These are phyloP conservation scores for Penicillium psychrofluorescens DNA, from an alignment of 495 filamentous ascomycete genomes.

Conservation along the genomic window DNA sequence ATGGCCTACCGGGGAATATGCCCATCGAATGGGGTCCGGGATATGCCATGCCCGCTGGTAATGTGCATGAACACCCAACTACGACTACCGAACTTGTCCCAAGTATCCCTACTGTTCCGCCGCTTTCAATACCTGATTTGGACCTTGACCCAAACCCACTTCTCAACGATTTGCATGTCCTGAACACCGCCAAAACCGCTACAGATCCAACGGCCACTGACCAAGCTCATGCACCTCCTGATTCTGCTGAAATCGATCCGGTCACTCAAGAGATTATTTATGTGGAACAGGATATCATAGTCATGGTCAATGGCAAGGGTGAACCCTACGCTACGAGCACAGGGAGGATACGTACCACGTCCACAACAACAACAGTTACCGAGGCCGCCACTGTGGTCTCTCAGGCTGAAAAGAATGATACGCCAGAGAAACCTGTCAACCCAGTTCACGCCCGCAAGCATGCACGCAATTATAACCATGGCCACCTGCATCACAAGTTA, in stretches of 20 bases:
- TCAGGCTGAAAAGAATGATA: constrained; percentile 14
- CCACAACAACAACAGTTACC: constrained; percentile 7
- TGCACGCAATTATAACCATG: constrained; percentile 15
- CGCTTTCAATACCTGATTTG: constrained; percentile 3
- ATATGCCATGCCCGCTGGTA: constrained; percentile 30
- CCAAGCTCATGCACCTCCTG: constrained; percentile 14
- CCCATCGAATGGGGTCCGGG: constrained; percentile 44
- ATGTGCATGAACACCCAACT: constrained; percentile 4
- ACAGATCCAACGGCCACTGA: constrained; percentile 7
- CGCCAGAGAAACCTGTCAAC: constrained; percentile 3
- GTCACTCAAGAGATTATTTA: constrained; percentile 30
- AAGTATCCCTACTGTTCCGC: constrained; percentile 2
- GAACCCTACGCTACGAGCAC: constrained; percentile 17
- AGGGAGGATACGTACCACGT: constrained; percentile 10
- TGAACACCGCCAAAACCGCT: constrained; percentile 1
- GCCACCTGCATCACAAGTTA: constrained; percentile 12
- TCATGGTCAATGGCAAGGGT: constrained; percentile 24
- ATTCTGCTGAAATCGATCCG: constrained; percentile 15
- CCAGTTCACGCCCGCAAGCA: constrained; percentile 10
- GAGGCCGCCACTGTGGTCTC: constrained; percentile 21
- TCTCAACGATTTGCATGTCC: background rate
- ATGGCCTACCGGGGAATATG: constrained; percentile 48
- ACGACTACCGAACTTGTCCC: constrained; percentile 1
- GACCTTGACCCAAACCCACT: constrained; percentile 1
- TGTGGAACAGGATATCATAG: constrained; percentile 27